Base-by-base conservation (phyloP, 2,329 filamentous ascomycete genomes). In the Cladophialophora chaetospira region DNA sequence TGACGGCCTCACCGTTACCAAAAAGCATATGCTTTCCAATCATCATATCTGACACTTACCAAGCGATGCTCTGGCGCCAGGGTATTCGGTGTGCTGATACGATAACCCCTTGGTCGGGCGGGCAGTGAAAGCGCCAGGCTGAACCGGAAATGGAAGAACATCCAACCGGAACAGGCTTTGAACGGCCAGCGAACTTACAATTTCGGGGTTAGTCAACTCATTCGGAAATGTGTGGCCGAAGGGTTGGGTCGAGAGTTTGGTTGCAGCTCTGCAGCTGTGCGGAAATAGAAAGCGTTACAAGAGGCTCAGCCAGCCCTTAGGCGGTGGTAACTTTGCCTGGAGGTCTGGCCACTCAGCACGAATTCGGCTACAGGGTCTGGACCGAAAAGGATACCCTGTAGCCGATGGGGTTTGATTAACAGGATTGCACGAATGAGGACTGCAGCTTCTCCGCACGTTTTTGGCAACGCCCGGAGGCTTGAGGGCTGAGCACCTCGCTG, bases 121-220 rank as follows among this genome's bases (percentile, higher is more conserved):
- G 53, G 45, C 45, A 44, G 45, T 55, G 45, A 43, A 9, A 3
- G n/a, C n/a, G 47, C 23, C n/a, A 42, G 35, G 21, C 40, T 52
- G 46, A 52, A 19, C 44, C 46, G 47, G 47, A 42, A 31, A 15
- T 42, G 47, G 54, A 56, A 33, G 52, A 56, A 47, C 40, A 42
- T 47, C 46, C 46, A 46, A 31, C 21, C 54, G 26, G 46, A 45
- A 21, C 13, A 31, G n/a, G 8, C 38, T 13, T 21, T 25, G 11
- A 26, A 19, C 4, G n/a, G 10, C n/a, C 31, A 10, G n/a, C 11
- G 13, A 42, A 17, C 28, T 21, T n/a, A 21, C 23, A 8, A n/a
- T 13, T 6, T 44, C 42, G 21, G 42, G 21, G 15, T 6, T 9
- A 44, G 4, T 23, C 42, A 28, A 25, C 42, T 2, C 5, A 44